Evolutionary conservation across 1,284 basidiomycete species (phyloP).

Genomic region (Rhodotorula glutinis): DNA sequence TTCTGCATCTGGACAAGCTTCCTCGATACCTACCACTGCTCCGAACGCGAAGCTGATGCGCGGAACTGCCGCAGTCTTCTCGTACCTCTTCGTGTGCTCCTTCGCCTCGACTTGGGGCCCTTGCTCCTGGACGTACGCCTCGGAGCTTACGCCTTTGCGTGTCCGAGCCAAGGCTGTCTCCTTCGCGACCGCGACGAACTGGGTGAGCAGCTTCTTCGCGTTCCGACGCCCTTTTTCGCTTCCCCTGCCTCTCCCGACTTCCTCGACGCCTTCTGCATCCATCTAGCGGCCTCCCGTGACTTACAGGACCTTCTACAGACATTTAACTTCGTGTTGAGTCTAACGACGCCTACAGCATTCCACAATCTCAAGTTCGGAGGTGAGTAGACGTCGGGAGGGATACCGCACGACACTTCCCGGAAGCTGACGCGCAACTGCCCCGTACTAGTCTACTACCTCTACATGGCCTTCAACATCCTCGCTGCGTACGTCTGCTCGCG

Average conservation of each 20-base stretch:
- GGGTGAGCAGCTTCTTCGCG: slow-evolving; percentile 44
- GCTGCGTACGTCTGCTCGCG: slow-evolving; percentile 1
- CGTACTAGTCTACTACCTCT: slow-evolving; percentile 3
- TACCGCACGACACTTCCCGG: too few species aligned
- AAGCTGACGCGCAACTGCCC: too few species aligned
- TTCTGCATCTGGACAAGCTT: too few species aligned
- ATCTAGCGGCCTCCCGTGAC: background rate
- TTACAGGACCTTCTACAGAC: background rate
- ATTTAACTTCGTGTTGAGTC: slow-evolving; percentile 15
- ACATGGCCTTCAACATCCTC: background rate
- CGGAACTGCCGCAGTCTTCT: slow-evolving; percentile 52
- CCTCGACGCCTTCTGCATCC: too few species aligned
- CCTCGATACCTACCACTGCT: too few species aligned
- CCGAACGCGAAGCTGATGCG: too few species aligned
- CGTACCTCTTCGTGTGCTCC: slow-evolving; percentile 67
- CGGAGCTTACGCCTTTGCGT: slow-evolving; percentile 65
- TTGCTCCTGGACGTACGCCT: slow-evolving; percentile 57
- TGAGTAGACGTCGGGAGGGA: too few species aligned
- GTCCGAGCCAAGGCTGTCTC: slow-evolving; percentile 71
- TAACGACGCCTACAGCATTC: slow-evolving; percentile 31
- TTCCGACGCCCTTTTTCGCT: too few species aligned
- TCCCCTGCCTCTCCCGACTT: too few species aligned
- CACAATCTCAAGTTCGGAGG: slow-evolving; percentile 24
- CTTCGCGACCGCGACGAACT: slow-evolving; percentile 63
- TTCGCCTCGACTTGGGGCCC: slow-evolving; percentile 5